phyloP scores from a whole-genome alignment of 129 eudicot species.

The Saposhnikovia divaricata region DNA sequence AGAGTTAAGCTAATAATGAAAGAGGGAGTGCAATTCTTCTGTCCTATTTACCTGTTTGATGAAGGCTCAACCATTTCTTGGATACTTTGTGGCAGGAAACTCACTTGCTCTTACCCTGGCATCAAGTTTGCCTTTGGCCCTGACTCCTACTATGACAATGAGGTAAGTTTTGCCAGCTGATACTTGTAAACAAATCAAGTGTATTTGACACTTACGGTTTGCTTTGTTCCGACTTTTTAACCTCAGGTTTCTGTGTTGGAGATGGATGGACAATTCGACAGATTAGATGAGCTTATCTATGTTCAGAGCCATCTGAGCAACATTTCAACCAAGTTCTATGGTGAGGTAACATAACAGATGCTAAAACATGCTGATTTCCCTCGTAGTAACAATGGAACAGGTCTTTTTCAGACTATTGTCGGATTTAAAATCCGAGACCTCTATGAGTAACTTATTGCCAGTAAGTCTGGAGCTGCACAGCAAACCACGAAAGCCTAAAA shows the following conservation, averaged over 20 bases:
- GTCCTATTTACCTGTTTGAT: constrained; percentile 89
- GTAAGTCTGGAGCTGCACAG: constrained; percentile 42
- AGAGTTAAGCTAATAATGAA: constrained; percentile 92
- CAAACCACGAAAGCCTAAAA: constrained; percentile 65
- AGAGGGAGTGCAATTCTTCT: constrained; percentile 82
- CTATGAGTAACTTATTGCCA: constrained; percentile 69
- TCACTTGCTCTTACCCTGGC: constrained; percentile 98
- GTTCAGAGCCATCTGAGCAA: constrained; percentile 96
- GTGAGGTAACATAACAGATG: constrained; percentile 94
- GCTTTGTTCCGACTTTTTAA: constrained; percentile 6
- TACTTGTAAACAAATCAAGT: background rate
- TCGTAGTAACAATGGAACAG: constrained; percentile 97
- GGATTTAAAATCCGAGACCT: constrained; percentile 93
- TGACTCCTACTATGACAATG: constrained; percentile 68
- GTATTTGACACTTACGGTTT: background rate
- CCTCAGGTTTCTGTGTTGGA: constrained; percentile 83
- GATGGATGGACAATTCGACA: constrained; percentile 98
- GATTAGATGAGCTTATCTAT: constrained; percentile 87
- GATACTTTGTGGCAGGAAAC: constrained; percentile 95
- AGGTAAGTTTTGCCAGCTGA: constrained; percentile 32
- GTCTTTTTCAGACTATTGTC: constrained; percentile 85
- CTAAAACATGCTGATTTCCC: constrained; percentile 86
- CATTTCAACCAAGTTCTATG: constrained; percentile 90
- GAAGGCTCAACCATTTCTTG: constrained; percentile 93
- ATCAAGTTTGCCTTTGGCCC: constrained; percentile 91